Conservation (phyloP, 1,284 basidiomycete species). For the Bondarzewia mesenterica region DNA sequence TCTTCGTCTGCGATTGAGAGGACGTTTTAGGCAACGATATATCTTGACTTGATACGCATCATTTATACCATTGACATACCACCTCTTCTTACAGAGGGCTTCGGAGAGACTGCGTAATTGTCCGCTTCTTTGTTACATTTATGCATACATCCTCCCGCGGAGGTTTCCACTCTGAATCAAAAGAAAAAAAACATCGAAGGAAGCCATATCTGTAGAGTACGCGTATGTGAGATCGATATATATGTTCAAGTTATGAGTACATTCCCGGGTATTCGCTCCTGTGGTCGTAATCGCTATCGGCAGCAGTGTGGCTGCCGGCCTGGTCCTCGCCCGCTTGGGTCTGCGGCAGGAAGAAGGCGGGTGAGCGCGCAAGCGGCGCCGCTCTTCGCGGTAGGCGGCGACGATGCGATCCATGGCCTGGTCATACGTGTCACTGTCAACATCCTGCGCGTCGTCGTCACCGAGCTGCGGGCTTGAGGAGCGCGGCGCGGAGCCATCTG, state of each 20-base stretch:
- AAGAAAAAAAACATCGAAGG: too few relatives aligned
- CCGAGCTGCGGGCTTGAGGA: background rate
- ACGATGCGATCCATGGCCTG: slow-evolving; percentile 5
- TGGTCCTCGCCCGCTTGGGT: background rate
- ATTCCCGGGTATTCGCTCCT: slow-evolving; percentile 29
- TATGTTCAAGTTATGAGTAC: background rate
- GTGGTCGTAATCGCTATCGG: slow-evolving; percentile 12
- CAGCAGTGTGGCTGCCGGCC: background rate
- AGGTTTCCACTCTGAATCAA: too few relatives aligned
- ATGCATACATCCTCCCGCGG: background rate
- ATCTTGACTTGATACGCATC: background rate
- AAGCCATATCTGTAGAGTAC: too few relatives aligned
- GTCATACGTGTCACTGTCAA: slow-evolving; percentile 3
- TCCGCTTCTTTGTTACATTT: background rate
- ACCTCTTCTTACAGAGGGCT: background rate
- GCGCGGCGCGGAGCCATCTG: background rate
- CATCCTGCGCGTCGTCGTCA: background rate
- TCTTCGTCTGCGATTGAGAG: background rate
- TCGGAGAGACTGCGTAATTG: slow-evolving; percentile 1
- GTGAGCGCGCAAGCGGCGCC: slow-evolving; percentile 1
- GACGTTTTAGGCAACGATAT: background rate
- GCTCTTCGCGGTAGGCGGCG: slow-evolving; percentile 8
- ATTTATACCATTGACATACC: background rate
- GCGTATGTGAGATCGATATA: too few relatives aligned
- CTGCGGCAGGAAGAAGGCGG: background rate